These are phyloP conservation scores for Aureobasidium sp. DNA, from an alignment of 2,329 filamentous ascomycete species.

Conservation along the genomic window DNA sequence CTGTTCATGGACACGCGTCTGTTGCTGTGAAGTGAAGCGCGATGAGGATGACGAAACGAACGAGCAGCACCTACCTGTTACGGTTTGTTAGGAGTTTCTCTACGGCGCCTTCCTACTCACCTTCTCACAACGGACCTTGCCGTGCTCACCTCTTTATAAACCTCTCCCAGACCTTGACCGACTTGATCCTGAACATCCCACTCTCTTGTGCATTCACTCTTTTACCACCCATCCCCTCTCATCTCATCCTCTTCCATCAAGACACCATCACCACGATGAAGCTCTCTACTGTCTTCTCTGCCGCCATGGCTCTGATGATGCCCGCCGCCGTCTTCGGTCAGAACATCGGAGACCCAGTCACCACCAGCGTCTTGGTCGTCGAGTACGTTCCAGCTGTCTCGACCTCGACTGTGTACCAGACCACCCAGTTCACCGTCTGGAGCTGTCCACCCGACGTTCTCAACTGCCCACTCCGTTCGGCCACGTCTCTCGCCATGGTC, in stretches of 20 bases:
- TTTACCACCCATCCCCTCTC: not conserved
- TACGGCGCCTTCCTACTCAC: not conserved
- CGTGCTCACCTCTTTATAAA: not conserved
- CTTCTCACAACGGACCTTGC: not conserved
- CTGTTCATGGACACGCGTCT: not conserved
- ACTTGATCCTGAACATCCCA: not conserved
- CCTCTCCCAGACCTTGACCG: not conserved
- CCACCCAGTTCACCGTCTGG: slow-evolving; percentile 35
- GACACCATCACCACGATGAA: slow-evolving; percentile 9
- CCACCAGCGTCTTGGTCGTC: slow-evolving; percentile 22
- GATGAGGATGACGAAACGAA: not conserved
- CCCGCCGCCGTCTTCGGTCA: not conserved
- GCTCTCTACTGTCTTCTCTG: not conserved
- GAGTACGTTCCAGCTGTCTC: slow-evolving; percentile 27
- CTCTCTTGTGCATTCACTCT: not conserved
- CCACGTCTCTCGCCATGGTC: slow-evolving; percentile 26
- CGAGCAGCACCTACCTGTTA: not conserved
- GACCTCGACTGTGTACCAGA: slow-evolving; percentile 36
- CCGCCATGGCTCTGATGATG: slow-evolving; percentile 7
- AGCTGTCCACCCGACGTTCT: slow-evolving; percentile 32
- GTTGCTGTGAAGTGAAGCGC: not conserved
- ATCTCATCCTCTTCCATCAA: not conserved
- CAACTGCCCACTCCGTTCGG: slow-evolving; percentile 29
- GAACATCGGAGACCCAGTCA: slow-evolving; percentile 6
- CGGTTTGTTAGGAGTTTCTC: not conserved